A percentile compares a stretch with the other conserved stretches of the same genome.
These are phyloP conservation scores for Tulasnella sp. DNA, from an alignment of 768 basidiomycete species.

Conservation along the genomic window DNA sequence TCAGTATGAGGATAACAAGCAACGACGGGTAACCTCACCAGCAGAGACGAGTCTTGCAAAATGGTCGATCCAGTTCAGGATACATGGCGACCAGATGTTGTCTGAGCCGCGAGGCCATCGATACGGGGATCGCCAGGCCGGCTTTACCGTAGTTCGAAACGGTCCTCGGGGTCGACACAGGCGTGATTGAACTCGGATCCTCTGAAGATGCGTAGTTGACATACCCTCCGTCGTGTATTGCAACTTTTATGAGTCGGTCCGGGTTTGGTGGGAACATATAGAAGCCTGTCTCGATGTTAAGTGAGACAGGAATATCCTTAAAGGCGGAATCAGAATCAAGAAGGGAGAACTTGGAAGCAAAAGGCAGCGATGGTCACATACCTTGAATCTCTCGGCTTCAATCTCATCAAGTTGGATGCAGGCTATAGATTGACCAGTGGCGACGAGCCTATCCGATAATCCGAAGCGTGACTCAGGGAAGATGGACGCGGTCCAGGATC, in stretches of 20 bases:
- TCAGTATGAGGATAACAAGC: neutral
- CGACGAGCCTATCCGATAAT: slow-evolving; percentile 43
- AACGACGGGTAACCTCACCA: slow-evolving; percentile 62
- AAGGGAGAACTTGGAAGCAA: neutral
- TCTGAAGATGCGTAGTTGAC: slow-evolving; percentile 25
- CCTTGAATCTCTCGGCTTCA: slow-evolving; percentile 50
- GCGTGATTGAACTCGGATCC: slow-evolving; percentile 26
- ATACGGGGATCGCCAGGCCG: slow-evolving; percentile 56
- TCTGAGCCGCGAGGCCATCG: slow-evolving; percentile 41
- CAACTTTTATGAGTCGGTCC: slow-evolving; percentile 63
- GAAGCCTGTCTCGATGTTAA: slow-evolving; percentile 63
- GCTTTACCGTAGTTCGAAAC: slow-evolving; percentile 43
- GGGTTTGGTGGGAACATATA: slow-evolving; percentile 76
- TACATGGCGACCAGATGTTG: slow-evolving; percentile 45
- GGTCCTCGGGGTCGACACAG: slow-evolving; percentile 63
- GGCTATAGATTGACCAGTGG: slow-evolving; percentile 78
- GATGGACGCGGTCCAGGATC: slow-evolving; percentile 76
- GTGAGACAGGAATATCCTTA: slow-evolving; percentile 46
- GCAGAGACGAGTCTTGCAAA: slow-evolving; percentile 67
- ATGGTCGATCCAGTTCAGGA: slow-evolving; percentile 66
- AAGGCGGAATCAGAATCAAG: neutral
- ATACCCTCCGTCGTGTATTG: slow-evolving; percentile 65
- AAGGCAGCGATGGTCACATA: neutral
- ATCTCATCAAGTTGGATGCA: slow-evolving; percentile 62
- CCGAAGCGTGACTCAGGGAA: slow-evolving; percentile 45